phyloP scores from a whole-genome alignment of 2,329 filamentous ascomycete species.

The Emmonsiellopsis sp. region DNA sequence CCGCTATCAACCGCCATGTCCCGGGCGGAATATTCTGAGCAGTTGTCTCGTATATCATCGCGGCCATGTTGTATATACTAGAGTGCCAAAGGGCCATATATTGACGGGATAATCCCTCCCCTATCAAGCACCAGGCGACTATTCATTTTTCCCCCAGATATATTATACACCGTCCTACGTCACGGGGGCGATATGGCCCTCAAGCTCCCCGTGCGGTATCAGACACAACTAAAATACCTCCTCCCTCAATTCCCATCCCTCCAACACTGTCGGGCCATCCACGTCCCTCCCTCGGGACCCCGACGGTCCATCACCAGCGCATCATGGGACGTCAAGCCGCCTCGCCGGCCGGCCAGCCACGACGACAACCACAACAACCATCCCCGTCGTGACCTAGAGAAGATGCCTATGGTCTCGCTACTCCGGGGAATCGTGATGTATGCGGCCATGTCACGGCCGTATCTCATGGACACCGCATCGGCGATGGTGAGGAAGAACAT shows the following conservation, averaged over 20 bases:
- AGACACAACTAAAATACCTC: neutral
- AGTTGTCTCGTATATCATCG: too few relatives aligned
- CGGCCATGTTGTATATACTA: too few relatives aligned
- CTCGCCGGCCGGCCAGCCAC: neutral
- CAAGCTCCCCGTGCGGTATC: neutral
- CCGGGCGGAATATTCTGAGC: too few relatives aligned
- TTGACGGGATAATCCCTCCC: too few relatives aligned
- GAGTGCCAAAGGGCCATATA: too few relatives aligned
- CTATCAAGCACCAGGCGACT: too few relatives aligned
- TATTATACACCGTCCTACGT: too few relatives aligned
- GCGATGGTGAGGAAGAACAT: constrained; percentile 11
- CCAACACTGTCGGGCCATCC: neutral
- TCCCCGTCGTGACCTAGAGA: constrained; percentile 7
- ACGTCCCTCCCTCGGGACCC: neutral
- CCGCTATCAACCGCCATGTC: too few relatives aligned
- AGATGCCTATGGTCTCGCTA: constrained; percentile 9
- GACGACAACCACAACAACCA: neutral
- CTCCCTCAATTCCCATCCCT: neutral
- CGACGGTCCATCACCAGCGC: constrained; percentile 2
- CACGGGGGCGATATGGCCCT: neutral
- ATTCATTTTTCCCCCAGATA: too few relatives aligned
- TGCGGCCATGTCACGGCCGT: constrained; percentile 11
- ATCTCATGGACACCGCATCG: constrained; percentile 11
- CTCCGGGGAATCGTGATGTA: constrained; percentile 12
- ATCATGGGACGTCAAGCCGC: neutral